Evolutionary conservation across 495 filamentous ascomycete species (phyloP).

Genomic region (Rostrohypoxylon terebratum): DNA sequence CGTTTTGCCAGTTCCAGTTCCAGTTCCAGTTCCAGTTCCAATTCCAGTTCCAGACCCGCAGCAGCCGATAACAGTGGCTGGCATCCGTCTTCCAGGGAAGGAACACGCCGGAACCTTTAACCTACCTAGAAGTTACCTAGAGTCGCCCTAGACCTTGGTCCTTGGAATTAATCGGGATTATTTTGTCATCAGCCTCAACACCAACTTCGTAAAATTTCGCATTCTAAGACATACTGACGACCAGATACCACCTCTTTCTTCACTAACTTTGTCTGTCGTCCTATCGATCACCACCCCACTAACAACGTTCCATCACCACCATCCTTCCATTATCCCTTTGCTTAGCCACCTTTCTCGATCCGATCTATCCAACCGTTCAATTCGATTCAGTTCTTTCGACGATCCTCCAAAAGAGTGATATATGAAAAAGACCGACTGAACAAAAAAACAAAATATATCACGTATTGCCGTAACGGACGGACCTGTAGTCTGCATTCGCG

Average conservation of each 20-base stretch:
- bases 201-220: conserved; percentile 33
- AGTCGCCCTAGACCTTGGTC: background rate
- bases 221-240: conserved; percentile 44
- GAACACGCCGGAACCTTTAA: conserved; percentile 15
- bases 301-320: conserved; percentile 5
- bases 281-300: conserved; percentile 19
- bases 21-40: background rate
- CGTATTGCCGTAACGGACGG: background rate
- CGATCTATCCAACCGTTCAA: conserved; percentile 18
- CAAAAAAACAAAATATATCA: conserved; percentile 8
- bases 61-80: conserved; percentile 21
- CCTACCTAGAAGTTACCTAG: conserved; percentile 3
- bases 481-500: conserved; percentile 23
- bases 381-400: conserved; percentile 2
- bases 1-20: background rate
- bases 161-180: background rate
- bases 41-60: conserved; percentile 27
- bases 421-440: conserved; percentile 2
- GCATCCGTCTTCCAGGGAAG: background rate
- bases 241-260: conserved; percentile 26
- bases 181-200: conserved; percentile 45
- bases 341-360: conserved; percentile 26
- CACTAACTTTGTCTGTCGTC: conserved; percentile 5
- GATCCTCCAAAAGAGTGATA: conserved; percentile 2
- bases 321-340: conserved; percentile 2